Base-by-base conservation (phyloP, 192 early-diverging fungal species). In the Podochytrium sp. region DNA sequence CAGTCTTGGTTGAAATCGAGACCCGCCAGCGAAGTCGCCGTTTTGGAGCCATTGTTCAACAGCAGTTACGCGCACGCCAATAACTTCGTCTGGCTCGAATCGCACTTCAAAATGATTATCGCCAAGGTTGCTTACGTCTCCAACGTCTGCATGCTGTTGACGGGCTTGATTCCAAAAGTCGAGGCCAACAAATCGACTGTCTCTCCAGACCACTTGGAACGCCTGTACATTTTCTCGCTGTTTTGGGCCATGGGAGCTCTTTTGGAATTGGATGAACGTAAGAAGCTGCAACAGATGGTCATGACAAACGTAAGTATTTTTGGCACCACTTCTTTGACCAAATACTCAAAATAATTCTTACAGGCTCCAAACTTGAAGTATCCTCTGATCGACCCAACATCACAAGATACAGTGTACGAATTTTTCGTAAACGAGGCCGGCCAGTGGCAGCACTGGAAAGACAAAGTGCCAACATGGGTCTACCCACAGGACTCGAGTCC, bases 251-350 rank as follows among this genome's bases (percentile, higher is more conserved):
- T 87, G 42, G 88, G 88, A 37, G 76, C 88, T 3, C 68, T 89
- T 5, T 74, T 89, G n/a, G 88, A 89, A 68, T 72, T 89, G 40
- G 88, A 89, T 60, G 88, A 89, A 74, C 60, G 88, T 50, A 89
- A 89, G 72, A 89, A 86, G 68, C 76, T 89, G 43, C 88, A 89
- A 66, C 40, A 43, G n/a, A 23, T 55, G 35, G 49, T 69, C 7
- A 69, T 69, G 66, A 10, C 81, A 82, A 67, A 78, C 78, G 71
- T 65, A 30, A 65, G 37, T 33, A 43, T 85, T 86, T 67, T 57
- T 84, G 38, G 32, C 6, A 18, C 35, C 14, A 20, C 1, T 12
- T 57, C 67, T 85, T 3, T 76, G 83, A 63, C 1, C 41, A 3
- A 14, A 12, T 47, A n/a, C 12, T 12, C 43, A n/a, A 47, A 65